A percentile compares a stretch with the other conserved stretches of the same genome.
Evolutionary conservation across 2,329 filamentous ascomycete species (phyloP).

Genomic region (Rachicladosporium sp.): DNA sequence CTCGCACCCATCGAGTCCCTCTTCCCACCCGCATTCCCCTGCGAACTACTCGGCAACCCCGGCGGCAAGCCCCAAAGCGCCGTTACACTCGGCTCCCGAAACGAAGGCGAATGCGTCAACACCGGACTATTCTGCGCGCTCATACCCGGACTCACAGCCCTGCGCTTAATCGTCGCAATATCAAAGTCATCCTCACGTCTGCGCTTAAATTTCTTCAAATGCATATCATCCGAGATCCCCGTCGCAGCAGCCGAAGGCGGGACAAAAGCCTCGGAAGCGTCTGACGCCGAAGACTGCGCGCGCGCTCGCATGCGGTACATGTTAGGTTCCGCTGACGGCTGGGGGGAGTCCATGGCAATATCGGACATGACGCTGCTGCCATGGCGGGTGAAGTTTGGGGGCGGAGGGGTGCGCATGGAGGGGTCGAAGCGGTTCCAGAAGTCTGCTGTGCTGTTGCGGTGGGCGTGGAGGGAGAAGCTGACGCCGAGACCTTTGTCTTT

Average conservation of each 20-base stretch:
- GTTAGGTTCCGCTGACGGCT: conserved; percentile 9
- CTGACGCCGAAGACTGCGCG: conserved; percentile 20
- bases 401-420: conserved; percentile 50
- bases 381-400: conserved; percentile 43
- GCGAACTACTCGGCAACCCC: conserved; percentile 30
- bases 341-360: conserved; percentile 58
- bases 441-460: conserved; percentile 56
- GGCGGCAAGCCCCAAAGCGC: conserved; percentile 61
- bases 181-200: conserved; percentile 86
- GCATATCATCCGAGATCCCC: conserved; percentile 21
- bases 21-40: conserved; percentile 30
- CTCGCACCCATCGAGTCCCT: neutral
- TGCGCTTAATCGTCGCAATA: conserved; percentile 73
- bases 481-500: conserved; percentile 39
- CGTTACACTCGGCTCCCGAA: conserved; percentile 42
- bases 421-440: conserved; percentile 76
- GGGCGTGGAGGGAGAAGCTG: conserved; percentile 63
- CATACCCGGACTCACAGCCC: conserved; percentile 83
- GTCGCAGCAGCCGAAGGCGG: conserved; percentile 8
- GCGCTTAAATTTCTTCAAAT: conserved; percentile 46
- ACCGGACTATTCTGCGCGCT: conserved; percentile 84
- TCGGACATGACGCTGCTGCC: conserved; percentile 47
- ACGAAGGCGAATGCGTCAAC: conserved; percentile 65
- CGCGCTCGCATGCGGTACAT: conserved; percentile 18
- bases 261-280: conserved; percentile 19